Conservation (phyloP, 1,284 basidiomycete genomes). For the Porodaedalea pini region DNA sequence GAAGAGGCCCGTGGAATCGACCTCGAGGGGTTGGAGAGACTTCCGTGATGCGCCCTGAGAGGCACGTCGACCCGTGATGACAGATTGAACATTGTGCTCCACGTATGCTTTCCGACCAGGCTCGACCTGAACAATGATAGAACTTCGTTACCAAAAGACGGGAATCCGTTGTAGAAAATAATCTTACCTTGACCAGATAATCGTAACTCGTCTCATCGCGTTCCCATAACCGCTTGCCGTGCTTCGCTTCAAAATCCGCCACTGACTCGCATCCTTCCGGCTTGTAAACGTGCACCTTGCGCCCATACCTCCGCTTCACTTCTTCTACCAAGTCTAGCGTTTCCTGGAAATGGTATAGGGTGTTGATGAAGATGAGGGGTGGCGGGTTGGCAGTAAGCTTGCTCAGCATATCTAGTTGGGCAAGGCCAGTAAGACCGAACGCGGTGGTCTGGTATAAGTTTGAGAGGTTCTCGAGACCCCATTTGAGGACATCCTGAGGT, state of each 20-base stretch:
- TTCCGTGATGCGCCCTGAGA: slow-evolving; percentile 91
- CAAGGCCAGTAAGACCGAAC: slow-evolving; percentile 89
- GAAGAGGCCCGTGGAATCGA: slow-evolving; percentile 88
- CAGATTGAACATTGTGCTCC: slow-evolving; percentile 76
- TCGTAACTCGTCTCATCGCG: slow-evolving; percentile 88
- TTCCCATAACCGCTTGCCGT: slow-evolving; percentile 88
- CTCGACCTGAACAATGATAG: slow-evolving; percentile 63
- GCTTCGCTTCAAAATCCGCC: slow-evolving; percentile 76
- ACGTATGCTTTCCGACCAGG: slow-evolving; percentile 88
- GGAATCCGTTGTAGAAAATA: not conserved
- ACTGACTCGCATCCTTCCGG: slow-evolving; percentile 71
- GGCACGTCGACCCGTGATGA: slow-evolving; percentile 91
- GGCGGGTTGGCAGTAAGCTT: slow-evolving; percentile 66
- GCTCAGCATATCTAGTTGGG: slow-evolving; percentile 89
- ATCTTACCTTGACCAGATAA: slow-evolving; percentile 82
- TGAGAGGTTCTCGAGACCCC: slow-evolving; percentile 81
- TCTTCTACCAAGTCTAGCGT: slow-evolving; percentile 85
- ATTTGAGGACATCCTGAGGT: slow-evolving; percentile 79
- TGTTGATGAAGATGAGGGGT: slow-evolving; percentile 90
- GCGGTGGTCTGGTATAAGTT: slow-evolving; percentile 88
- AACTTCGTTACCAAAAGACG: not conserved
- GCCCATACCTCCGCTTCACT: slow-evolving; percentile 73
- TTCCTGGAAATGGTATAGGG: slow-evolving; percentile 93
- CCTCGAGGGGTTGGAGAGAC: slow-evolving; percentile 80
- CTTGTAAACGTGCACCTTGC: slow-evolving; percentile 75